Evolutionary conservation across 352 stramenopile genomes (phyloP).

Genomic region (Pythium diclinum): DNA sequence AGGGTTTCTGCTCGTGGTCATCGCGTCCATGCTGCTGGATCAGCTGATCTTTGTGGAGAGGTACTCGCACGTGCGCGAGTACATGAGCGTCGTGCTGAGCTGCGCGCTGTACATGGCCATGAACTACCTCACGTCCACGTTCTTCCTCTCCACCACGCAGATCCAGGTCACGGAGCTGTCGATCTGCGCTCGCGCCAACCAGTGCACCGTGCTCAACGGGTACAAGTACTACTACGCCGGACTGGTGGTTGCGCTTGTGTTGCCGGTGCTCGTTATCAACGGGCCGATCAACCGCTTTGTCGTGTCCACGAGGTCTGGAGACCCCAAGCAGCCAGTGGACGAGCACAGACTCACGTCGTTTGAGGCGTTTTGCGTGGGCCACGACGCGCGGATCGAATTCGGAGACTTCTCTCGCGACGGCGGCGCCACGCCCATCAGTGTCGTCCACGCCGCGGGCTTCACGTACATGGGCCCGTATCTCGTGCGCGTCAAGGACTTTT

Average conservation of each 20-base stretch:
- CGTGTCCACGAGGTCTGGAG: neutral
- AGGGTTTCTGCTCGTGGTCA: slow-evolving; percentile 21
- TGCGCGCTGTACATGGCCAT: slow-evolving; percentile 5
- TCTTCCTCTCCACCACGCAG: slow-evolving; percentile 9
- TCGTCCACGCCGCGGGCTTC: slow-evolving; percentile 15
- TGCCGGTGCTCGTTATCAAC: slow-evolving; percentile 8
- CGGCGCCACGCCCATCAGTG: slow-evolving; percentile 13
- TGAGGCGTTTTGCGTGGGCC: slow-evolving; percentile 10
- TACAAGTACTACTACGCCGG: slow-evolving; percentile 18
- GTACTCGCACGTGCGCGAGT: slow-evolving; percentile 24
- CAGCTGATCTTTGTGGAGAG: slow-evolving; percentile 23
- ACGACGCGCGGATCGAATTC: slow-evolving; percentile 16
- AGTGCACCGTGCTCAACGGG: slow-evolving; percentile 13
- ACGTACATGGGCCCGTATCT: slow-evolving; percentile 20
- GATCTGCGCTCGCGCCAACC: slow-evolving; percentile 17
- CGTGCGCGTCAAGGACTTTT: slow-evolving; percentile 22
- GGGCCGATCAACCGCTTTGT: slow-evolving; percentile 8
- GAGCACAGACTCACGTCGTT: slow-evolving; percentile 16
- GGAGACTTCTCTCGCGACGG: slow-evolving; percentile 13
- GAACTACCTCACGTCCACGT: slow-evolving; percentile 7
- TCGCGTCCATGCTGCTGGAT: slow-evolving; percentile 21
- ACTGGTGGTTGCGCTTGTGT: slow-evolving; percentile 10
- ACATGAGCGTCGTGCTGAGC: slow-evolving; percentile 16
- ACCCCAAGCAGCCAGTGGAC: neutral
- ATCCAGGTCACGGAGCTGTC: slow-evolving; percentile 20